These are phyloP conservation scores for Alternaria longipes DNA, from an alignment of 2,329 filamentous ascomycete species.

Conservation along the genomic window DNA sequence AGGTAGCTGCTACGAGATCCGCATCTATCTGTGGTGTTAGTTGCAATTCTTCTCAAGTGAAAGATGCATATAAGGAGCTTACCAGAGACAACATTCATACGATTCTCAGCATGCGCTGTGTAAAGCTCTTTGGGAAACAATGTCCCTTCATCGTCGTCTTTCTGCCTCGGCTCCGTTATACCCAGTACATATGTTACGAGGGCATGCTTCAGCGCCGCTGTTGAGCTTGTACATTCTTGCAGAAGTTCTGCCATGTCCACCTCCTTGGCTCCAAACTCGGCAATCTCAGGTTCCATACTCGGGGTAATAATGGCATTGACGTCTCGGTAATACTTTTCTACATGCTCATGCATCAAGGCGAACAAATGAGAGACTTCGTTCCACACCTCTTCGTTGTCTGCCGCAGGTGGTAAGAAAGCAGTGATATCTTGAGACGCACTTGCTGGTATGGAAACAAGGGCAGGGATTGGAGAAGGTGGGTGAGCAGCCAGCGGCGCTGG, in stretches of 20 bases:
- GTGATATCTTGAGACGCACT: conserved; percentile 25
- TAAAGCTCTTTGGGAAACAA: conserved; percentile 39
- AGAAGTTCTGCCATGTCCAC: conserved; percentile 39
- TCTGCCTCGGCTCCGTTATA: conserved; percentile 29
- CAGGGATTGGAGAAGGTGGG: conserved; percentile 2
- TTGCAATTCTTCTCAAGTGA: not conserved
- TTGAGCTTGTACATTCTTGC: conserved; percentile 36
- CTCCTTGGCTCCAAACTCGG: conserved; percentile 32
- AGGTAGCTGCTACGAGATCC: conserved; percentile 23
- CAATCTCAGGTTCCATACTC: conserved; percentile 43
- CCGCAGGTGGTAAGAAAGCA: conserved; percentile 35
- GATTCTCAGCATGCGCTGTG: conserved; percentile 8
- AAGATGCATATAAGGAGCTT: not conserved
- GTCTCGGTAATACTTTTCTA: conserved; percentile 48
- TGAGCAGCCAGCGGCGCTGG: conserved; percentile 7
- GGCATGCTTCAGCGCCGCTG: conserved; percentile 43
- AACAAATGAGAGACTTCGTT: conserved; percentile 36
- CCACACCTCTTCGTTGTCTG: conserved; percentile 34
- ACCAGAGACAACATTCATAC: conserved; percentile 5
- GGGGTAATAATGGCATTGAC: conserved; percentile 47
- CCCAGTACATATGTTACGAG: conserved; percentile 38
- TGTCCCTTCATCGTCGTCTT: conserved; percentile 17
- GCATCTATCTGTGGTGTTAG: conserved; percentile 16
- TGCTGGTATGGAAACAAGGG: conserved; percentile 10
- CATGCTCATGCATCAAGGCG: conserved; percentile 37